Conservation (phyloP, 495 filamentous ascomycete species). For the Neurospora hispaniola region DNA sequence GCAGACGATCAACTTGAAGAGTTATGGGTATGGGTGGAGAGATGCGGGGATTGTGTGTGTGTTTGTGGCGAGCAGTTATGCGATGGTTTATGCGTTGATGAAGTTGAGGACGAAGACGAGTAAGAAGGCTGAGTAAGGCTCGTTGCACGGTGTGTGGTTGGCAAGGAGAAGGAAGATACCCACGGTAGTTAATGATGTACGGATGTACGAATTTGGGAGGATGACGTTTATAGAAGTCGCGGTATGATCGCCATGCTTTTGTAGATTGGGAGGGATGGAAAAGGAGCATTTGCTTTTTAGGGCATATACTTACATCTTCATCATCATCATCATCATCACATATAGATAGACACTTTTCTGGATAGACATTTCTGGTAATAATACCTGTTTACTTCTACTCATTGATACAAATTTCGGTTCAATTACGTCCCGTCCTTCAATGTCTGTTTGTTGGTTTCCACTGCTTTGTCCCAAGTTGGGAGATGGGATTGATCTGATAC, state of each 20-base stretch:
- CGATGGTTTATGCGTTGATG: constrained; percentile 21
- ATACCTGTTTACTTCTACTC: neutral
- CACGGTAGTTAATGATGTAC: neutral
- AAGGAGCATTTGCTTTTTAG: neutral
- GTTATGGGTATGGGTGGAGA: constrained; percentile 49
- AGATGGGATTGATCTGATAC: no score
- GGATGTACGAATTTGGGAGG: neutral
- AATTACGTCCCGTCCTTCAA: no score
- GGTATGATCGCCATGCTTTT: no score
- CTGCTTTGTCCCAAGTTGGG: no score
- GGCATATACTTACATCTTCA: neutral
- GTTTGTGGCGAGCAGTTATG: constrained; percentile 24
- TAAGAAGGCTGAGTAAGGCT: constrained; percentile 21
- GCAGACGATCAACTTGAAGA: constrained; percentile 14
- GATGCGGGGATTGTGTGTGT: constrained; percentile 41
- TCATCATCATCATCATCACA: neutral
- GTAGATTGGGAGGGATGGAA: neutral
- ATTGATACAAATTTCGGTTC: no score
- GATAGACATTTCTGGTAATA: neutral
- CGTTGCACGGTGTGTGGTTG: neutral
- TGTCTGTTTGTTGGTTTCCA: no score
- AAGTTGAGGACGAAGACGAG: constrained; percentile 20
- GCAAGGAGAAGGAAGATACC: neutral
- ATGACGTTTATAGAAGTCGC: no score
- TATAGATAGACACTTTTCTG: neutral